phyloP scores from a whole-genome alignment of 2,329 filamentous ascomycete species.

The Pezicula carpinea region DNA sequence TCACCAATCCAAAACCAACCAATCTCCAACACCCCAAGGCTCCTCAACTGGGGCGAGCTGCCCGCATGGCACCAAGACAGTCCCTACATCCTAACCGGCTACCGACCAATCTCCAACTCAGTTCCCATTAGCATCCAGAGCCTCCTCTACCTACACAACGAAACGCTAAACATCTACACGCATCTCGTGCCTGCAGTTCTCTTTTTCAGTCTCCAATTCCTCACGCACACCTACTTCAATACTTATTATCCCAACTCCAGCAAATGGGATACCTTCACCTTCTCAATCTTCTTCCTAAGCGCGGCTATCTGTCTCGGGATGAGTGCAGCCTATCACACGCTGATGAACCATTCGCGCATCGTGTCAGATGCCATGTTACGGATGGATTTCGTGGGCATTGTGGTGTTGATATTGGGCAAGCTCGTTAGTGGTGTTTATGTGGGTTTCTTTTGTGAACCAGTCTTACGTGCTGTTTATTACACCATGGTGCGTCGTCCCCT shows the following conservation, averaged over 20 bases:
- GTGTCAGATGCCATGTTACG: slow-evolving; percentile 33
- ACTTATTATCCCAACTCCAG: slow-evolving; percentile 29
- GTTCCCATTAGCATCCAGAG: slow-evolving; percentile 33
- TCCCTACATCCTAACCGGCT: slow-evolving; percentile 35
- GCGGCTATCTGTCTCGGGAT: slow-evolving; percentile 32
- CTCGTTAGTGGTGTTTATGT: slow-evolving; percentile 37
- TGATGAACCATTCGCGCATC: slow-evolving; percentile 34
- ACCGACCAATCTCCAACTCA: slow-evolving; percentile 38
- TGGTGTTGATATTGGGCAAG: slow-evolving; percentile 33
- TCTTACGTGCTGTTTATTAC: slow-evolving; percentile 29
- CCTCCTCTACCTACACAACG: slow-evolving; percentile 38
- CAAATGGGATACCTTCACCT: slow-evolving; percentile 32
- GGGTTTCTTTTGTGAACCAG: slow-evolving; percentile 34
- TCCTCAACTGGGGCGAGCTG: slow-evolving; percentile 31
- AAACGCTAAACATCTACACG: slow-evolving; percentile 39
- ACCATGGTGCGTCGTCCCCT: slow-evolving; percentile 26
- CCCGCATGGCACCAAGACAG: slow-evolving; percentile 40
- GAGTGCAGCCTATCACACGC: slow-evolving; percentile 35
- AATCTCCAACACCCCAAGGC: slow-evolving; percentile 2
- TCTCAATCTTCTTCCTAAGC: slow-evolving; percentile 35
- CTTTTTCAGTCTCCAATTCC: slow-evolving; percentile 28
- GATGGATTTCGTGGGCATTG: slow-evolving; percentile 35
- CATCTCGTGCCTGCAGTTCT: slow-evolving; percentile 39
- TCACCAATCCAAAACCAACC: not conserved
- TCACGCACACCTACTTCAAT: slow-evolving; percentile 25